Conservation (phyloP, 2,329 filamentous ascomycete genomes). For the Stemphylium vesicarium region DNA sequence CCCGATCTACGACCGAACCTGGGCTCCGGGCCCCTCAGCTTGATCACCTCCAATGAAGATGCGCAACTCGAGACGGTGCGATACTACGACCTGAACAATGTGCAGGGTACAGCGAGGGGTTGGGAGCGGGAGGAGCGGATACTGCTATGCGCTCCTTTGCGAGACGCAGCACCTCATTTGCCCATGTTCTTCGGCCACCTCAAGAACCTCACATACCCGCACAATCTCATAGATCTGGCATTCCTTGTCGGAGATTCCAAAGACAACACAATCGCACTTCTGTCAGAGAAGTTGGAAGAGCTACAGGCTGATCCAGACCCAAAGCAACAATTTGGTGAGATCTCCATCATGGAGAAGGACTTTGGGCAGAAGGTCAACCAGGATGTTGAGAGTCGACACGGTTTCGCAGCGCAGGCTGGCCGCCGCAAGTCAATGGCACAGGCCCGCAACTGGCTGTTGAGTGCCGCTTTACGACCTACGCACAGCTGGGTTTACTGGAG, state of each 20-base stretch:
- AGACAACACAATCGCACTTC: conserved; percentile 79
- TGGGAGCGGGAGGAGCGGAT: conserved; percentile 98
- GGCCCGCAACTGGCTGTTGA: conserved; percentile 95
- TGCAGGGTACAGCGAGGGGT: conserved; percentile 87
- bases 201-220: conserved; percentile 94
- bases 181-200: conserved; percentile 99
- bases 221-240: conserved; percentile 93
- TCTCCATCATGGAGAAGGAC: conserved; percentile 97
- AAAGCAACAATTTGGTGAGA: conserved; percentile 87
- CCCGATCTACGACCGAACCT: conserved; percentile 72
- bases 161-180: conserved; percentile 90
- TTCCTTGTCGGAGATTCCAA: conserved; percentile 98
- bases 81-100: conserved; percentile 93
- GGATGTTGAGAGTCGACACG: conserved; percentile 96
- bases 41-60: conserved; percentile 70
- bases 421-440: conserved; percentile 97
- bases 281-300: conserved; percentile 76
- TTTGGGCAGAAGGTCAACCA: conserved; percentile 98
- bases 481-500: conserved; percentile 99
- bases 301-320: conserved; percentile 82
- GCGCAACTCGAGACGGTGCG: conserved; percentile 91
- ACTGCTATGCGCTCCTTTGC: conserved; percentile 88
- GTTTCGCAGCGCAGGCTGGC: conserved; percentile 93
- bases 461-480: conserved; percentile 88
- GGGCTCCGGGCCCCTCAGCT: conserved; percentile 69